Base-by-base conservation (phyloP, 257 asterid species). In the Fraxinus quadrangulata region DNA sequence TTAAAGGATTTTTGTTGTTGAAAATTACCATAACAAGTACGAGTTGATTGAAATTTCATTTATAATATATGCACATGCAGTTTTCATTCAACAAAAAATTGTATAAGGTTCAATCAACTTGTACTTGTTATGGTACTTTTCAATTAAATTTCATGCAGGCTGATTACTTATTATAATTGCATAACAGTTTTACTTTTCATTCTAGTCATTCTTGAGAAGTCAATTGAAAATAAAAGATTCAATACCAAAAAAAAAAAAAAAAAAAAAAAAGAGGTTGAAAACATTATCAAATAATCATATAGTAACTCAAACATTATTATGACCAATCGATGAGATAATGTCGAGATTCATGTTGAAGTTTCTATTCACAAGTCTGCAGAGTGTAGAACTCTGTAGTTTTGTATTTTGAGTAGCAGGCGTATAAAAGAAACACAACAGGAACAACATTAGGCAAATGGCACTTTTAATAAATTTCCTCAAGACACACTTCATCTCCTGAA, bases 1-100 rank as follows among this genome's bases (percentile, higher is more conserved):
- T 26, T 0, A 14, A 24, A 63, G 17, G 69, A 63, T 19, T 63
- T 63, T 63, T 26, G 2, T 63, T 26, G 16, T 63, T 63, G 6
- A 63, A 63, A 23, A 33, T 33, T 33, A 33, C 36, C 36, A 33
- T 33, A 33, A 33, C 36, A 33, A 33, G 36, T 33, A 33, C 36
- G 36, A 4, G 36, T 33, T 33, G 36, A 33, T 33, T 33, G 36
- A 33, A 4, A 34, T 23, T 72, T 33, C 42, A 66, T 21, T 56
- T 34, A 56, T 56, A 73, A 73, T 45, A 69, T 14, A 36, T 68
- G 72, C 39, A 59, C 40, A 24, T 59, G 73, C 13, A 70, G 45
- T 26, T 76, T 39, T 39, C 3, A 40, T 67, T 24, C 61, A 56
- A 56, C 10, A 3, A 12, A 56, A 71, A 69, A 16, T 37, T n/a